Evolutionary conservation across 2,329 filamentous ascomycete species (phyloP), one percentile per base, ranked within the genome.

Genomic region (Cadophora gregata): DNA sequence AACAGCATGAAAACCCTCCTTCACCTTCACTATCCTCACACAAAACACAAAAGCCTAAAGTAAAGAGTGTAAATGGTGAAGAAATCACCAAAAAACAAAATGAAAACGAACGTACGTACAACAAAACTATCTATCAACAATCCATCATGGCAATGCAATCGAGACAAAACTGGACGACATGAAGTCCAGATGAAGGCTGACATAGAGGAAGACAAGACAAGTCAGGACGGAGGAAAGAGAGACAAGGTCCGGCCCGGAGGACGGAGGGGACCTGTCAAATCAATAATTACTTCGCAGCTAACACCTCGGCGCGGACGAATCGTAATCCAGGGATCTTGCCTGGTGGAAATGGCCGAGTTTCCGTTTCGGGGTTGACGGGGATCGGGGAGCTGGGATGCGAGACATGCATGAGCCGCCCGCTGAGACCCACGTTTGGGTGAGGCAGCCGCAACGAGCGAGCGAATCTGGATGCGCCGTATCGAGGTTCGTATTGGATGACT

Each of bases 61-160:
- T 38, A 58, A 58, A 58, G 55, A 58, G 55, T 25, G 55, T 58
- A 58, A 58, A n/a, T 58, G 55, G 55, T 9, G 55, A 58, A n/a
- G 50, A 25, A 38, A 38, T 42, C 55, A 58, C 55, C 55, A 58
- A 25, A 58, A 21, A 16, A 12, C n/a, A n/a, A n/a, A n/a, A n/a
- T n/a, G n/a, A n/a, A n/a, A n/a, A n/a, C n/a, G n/a, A n/a, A n/a
- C n/a, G n/a, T n/a, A 42, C 5, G 14, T 19, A 42, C 38, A 42
- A 42, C 14, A 42, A 42, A 42, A 16, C 38, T n/a, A n/a, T n/a
- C n/a, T n/a, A 16, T 42, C 38, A 42, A 16, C 12, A 42, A 42
- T 42, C 38, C 38, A 42, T 42, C 19, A 16, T 16, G 19, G 19
- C 16, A 12, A 42, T 12, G 14, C 38, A 19, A 16, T 16, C 38